Conservation (phyloP, 2,329 filamentous ascomycete species). For the Rasamsonia emersonii region DNA sequence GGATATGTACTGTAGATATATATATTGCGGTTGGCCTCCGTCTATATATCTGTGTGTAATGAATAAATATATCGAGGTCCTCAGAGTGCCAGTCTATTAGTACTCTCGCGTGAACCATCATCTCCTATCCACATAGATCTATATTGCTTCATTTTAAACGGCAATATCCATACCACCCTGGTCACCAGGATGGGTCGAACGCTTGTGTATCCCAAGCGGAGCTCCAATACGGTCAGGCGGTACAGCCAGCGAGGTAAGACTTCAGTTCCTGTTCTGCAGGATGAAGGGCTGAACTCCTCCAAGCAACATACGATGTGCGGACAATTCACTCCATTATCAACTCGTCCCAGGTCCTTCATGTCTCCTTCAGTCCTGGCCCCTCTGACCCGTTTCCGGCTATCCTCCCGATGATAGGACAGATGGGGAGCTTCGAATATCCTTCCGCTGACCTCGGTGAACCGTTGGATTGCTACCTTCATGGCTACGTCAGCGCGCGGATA, state of each 20-base stretch:
- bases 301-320: constrained; percentile 62
- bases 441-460: constrained; percentile 54
- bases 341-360: constrained; percentile 62
- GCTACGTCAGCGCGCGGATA: constrained; percentile 71
- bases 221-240: constrained; percentile 58
- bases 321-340: constrained; percentile 72
- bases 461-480: constrained; percentile 72
- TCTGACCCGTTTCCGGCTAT: constrained; percentile 64
- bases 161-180: not conserved
- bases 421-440: constrained; percentile 61
- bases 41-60: too few species aligned
- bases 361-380: constrained; percentile 61
- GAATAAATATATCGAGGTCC: too few species aligned
- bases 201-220: constrained; percentile 52
- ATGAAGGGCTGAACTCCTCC: constrained; percentile 9
- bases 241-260: constrained; percentile 53
- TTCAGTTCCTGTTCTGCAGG: constrained; percentile 1
- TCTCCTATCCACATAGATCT: constrained; percentile 1
- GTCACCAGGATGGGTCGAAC: constrained; percentile 30
- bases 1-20: too few species aligned
- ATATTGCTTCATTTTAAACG: not conserved
- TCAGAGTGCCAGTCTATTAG: too few species aligned
- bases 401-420: constrained; percentile 78
- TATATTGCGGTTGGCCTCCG: too few species aligned
- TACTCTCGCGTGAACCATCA: too few species aligned